Base-by-base conservation (phyloP, 2,329 filamentous ascomycete genomes). In the Rosellinia necatrix region DNA sequence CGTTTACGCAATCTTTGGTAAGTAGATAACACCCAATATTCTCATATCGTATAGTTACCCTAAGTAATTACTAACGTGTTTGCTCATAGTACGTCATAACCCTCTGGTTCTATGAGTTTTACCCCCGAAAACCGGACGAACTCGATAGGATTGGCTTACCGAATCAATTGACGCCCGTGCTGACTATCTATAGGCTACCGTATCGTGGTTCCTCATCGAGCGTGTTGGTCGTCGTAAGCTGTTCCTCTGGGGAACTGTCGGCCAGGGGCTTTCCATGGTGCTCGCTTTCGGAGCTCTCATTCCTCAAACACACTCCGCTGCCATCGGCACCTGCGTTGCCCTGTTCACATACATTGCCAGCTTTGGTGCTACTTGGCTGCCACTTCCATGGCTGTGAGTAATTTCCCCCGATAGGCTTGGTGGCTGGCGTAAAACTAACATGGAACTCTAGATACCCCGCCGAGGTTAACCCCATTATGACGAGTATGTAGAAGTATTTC, bases 291-390 rank as follows among this genome's bases (percentile, higher is more conserved):
- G 78, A 0, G 75, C 78, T 25, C 83, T 91, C 58, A 84, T 90
- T n/a, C 88, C 88, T 38, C 83, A 84, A 0, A 80, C 78, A 1
- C 78, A 77, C 0, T 72, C 83, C 0, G 76, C 85, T 6, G 84
- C 85, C 2, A 89, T 88, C 67, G 87, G 87, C 29, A 84, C 87
- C 0, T 85, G 85, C 1, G 84, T 87, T 2, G 86, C 85, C 53
- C 72, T 89, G 10, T 89, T 89, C 72, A 79, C 84, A 2, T 89
- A 88, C 71, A 89, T 89, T 65, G 83, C 84, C 4, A 85, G 84
- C 52, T 89, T 88, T 60, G 86, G 85, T 29, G 84, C 85, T 0
- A 85, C 83, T 1, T 87, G 83, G 79, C 69, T 87, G 6, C 84
- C 85, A 13, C 76, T 87, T 21, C 85, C 85, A 0, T 88, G 84